Conservation (phyloP, 2,329 filamentous ascomycete species). For the Botrytis pseudocinerea region DNA sequence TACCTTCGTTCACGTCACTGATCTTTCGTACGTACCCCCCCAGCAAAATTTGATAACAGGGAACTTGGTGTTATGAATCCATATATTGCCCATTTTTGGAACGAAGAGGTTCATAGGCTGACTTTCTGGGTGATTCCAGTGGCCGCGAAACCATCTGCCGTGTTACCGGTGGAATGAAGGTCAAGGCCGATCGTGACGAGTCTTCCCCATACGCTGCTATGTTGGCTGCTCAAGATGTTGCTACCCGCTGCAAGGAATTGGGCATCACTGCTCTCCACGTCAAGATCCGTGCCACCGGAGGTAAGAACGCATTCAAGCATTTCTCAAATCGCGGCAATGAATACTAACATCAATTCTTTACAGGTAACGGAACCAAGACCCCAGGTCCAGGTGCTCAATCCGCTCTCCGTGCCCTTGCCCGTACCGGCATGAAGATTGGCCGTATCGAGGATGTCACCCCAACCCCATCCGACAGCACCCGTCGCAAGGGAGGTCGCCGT, state of each 20-base stretch:
- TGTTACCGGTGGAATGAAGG: constrained; percentile 99
- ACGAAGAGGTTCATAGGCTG: constrained; percentile 53
- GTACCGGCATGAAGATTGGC: constrained; percentile 99
- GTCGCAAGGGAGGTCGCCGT: constrained; percentile 99
- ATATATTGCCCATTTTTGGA: constrained; percentile 19
- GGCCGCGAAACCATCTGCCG: constrained; percentile 99
- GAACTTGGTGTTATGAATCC: constrained; percentile 26
- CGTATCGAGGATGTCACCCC: constrained; percentile 99
- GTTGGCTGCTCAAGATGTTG: constrained; percentile 99
- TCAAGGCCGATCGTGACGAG: constrained; percentile 99
- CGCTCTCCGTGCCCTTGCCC: constrained; percentile 95
- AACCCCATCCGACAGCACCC: constrained; percentile 97
- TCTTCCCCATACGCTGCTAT: constrained; percentile 99
- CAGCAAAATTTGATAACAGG: constrained; percentile 28
- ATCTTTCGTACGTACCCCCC: constrained; percentile 74
- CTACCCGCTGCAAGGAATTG: constrained; percentile 82
- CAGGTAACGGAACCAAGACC: constrained; percentile 99
- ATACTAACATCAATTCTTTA: constrained; percentile 24
- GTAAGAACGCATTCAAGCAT: constrained; percentile 49
- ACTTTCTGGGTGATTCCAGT: constrained; percentile 72
- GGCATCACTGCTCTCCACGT: constrained; percentile 97
- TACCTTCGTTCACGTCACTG: constrained; percentile 92
- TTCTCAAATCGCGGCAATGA: background rate
- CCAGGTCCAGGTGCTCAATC: constrained; percentile 98
- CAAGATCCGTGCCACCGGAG: constrained; percentile 99